phyloP scores from a whole-genome alignment of 1,284 basidiomycete species.

The Sanghuangporus sanghuang region DNA sequence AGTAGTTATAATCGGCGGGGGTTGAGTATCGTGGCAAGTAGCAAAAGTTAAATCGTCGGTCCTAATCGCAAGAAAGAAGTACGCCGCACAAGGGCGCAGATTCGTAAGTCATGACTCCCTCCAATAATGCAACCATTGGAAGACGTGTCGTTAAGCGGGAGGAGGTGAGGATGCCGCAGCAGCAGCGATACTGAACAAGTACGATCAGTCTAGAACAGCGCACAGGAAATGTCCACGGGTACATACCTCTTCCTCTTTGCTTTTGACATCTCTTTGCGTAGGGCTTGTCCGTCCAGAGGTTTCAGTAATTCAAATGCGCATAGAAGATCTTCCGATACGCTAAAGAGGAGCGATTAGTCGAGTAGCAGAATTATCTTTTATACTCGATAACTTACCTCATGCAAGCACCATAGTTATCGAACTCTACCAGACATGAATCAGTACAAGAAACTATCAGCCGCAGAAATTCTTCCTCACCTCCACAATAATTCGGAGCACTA shows the following conservation, averaged over 20 bases:
- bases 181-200: slow-evolving; percentile 9
- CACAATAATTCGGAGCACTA: slow-evolving; percentile 96
- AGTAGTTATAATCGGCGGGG: background rate
- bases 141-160: background rate
- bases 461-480: slow-evolving; percentile 57
- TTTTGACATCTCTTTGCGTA: slow-evolving; percentile 99
- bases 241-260: slow-evolving; percentile 91
- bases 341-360: slow-evolving; percentile 29
- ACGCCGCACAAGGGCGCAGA: background rate
- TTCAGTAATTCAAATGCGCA: slow-evolving; percentile 98
- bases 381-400: slow-evolving; percentile 58
- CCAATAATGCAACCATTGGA: background rate
- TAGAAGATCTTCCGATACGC: slow-evolving; percentile 94
- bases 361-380: slow-evolving; percentile 19
- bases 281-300: slow-evolving; percentile 89
- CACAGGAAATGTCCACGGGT: background rate
- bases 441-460: slow-evolving; percentile 14
- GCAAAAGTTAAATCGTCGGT: background rate
- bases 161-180: slow-evolving; percentile 16
- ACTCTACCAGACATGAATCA: slow-evolving; percentile 50
- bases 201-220: background rate
- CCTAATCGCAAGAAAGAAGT: background rate
- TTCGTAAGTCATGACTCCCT: background rate
- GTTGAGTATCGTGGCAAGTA: background rate
- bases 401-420: slow-evolving; percentile 97